These are phyloP conservation scores for Penicillium manginii DNA, from an alignment of 495 filamentous ascomycete species.

Conservation along the genomic window DNA sequence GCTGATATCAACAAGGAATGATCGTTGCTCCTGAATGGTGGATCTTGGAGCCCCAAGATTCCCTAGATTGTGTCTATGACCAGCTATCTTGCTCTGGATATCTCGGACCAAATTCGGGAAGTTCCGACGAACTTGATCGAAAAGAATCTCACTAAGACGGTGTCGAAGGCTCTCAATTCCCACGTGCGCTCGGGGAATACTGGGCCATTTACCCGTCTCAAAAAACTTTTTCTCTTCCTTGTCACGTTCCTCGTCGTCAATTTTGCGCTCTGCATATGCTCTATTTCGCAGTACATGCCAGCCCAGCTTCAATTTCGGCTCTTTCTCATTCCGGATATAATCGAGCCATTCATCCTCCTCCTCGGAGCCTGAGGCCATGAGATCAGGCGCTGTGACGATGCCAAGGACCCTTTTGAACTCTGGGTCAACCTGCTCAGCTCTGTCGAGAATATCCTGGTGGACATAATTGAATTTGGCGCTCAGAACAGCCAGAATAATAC, in stretches of 20 bases:
- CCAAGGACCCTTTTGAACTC: conserved; percentile 50
- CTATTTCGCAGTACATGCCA: conserved; percentile 73
- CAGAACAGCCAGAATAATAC: conserved; percentile 68
- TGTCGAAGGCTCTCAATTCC: conserved; percentile 44
- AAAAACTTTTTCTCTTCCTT: conserved; percentile 38
- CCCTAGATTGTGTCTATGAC: conserved; percentile 29
- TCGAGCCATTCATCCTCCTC: conserved; percentile 52
- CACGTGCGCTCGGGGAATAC: conserved; percentile 23
- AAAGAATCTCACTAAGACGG: conserved; percentile 46
- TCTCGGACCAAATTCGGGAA: conserved; percentile 38
- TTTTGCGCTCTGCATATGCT: conserved; percentile 41
- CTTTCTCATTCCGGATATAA: conserved; percentile 62
- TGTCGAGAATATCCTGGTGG: conserved; percentile 51
- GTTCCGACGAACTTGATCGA: conserved; percentile 45
- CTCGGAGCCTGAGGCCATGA: conserved; percentile 28
- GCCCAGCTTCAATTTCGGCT: conserved; percentile 60
- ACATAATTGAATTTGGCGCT: conserved; percentile 54
- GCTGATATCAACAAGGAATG: conserved; percentile 57
- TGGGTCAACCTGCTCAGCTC: conserved; percentile 12
- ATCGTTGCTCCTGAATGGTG: conserved; percentile 53
- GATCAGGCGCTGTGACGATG: conserved; percentile 53
- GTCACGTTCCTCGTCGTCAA: conserved; percentile 33
- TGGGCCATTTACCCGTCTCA: conserved; percentile 38
- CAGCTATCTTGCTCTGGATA: conserved; percentile 30
- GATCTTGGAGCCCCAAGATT: conserved; percentile 55